Base-by-base conservation (phyloP, 495 filamentous ascomycete genomes). In the Hypoxylon perforatum region DNA sequence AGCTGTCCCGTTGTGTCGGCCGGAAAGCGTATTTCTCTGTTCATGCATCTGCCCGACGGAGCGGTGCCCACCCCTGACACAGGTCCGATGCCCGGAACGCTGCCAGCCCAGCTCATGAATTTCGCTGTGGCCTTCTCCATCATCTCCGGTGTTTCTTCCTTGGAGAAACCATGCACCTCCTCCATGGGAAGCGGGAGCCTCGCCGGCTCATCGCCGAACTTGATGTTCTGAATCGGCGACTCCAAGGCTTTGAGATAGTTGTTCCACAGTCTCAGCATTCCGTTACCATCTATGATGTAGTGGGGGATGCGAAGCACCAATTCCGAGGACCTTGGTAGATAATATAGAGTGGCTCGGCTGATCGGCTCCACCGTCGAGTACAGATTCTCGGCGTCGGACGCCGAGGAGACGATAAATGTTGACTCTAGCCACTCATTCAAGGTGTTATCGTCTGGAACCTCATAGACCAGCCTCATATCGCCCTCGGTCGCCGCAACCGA, bases 301-400 rank as follows among this genome's bases (percentile, higher is more conserved):
- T 69, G 60, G 15, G 59, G 65, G 36, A 22, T 49, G 6, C 60
- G 65, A 12, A 69, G 56, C 25, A 71, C 49, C 3, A 75, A 36
- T 59, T 75, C 70, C 0, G 66, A 70, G 30, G 70, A 69, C 2
- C 61, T 62, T 1, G 69, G 72, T 0, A 75, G 12, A 25, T 73
- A 75, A 57, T 75, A 75, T 10, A 75, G 30, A 19, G 66, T 68
- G 25, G 67, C 60, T 25, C 73, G 70, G 42, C 60, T 67, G n/a
- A 64, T 55, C 6, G 49, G 58, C 9, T 18, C n/a, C 1, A 60
- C 60, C 10, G 48, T 42, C 33, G 25, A 18, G 42, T 64, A 64
- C 12, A 72, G 54, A 11, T 70, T 60, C 18, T 72, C 63, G 28
- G 63, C 51, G 38, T 68, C 48, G 25, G 54, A 23, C 23, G 59